Percentiles rank a stretch among this genome's conserved stretches.
Evolutionary conservation across 2,329 filamentous ascomycete genomes (phyloP).

Genomic region (Penicillium sp.): DNA sequence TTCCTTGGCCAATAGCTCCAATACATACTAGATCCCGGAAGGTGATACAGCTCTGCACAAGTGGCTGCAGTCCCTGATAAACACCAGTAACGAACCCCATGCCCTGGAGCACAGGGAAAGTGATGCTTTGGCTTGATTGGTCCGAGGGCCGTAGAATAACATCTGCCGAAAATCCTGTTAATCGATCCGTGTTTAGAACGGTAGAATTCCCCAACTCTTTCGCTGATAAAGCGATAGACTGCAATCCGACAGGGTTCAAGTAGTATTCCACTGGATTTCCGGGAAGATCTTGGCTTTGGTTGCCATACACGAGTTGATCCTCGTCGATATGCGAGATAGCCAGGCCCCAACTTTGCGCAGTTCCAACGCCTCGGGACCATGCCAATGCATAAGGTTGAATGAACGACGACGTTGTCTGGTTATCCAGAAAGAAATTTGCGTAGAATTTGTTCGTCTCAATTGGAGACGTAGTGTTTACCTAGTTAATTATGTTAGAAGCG

Average conservation of each 20-base stretch:
- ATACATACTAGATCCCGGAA: slow-evolving; percentile 62
- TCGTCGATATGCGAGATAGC: slow-evolving; percentile 69
- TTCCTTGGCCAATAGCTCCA: slow-evolving; percentile 55
- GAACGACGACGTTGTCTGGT: slow-evolving; percentile 66
- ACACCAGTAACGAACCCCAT: slow-evolving; percentile 81
- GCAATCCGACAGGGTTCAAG: slow-evolving; percentile 75
- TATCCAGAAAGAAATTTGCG: slow-evolving; percentile 72
- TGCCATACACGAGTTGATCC: slow-evolving; percentile 64
- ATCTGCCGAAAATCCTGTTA: slow-evolving; percentile 58
- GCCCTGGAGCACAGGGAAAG: slow-evolving; percentile 81
- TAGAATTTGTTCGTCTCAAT: slow-evolving; percentile 60
- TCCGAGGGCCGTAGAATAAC: slow-evolving; percentile 60
- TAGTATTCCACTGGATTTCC: slow-evolving; percentile 65
- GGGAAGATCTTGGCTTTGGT: slow-evolving; percentile 47
- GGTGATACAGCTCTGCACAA: slow-evolving; percentile 69
- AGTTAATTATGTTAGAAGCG: slow-evolving; percentile 13
- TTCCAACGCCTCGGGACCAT: slow-evolving; percentile 63
- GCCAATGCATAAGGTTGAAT: slow-evolving; percentile 70
- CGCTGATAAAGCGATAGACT: slow-evolving; percentile 77
- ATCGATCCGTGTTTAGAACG: slow-evolving; percentile 49
- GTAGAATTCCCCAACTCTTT: slow-evolving; percentile 64
- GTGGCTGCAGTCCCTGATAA: slow-evolving; percentile 66
- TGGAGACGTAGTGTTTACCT: slow-evolving; percentile 31
- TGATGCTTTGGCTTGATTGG: slow-evolving; percentile 58
- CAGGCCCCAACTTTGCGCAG: slow-evolving; percentile 70